Base-by-base conservation (phyloP, 1,284 basidiomycete genomes). In the Ceratobasidium sp. region DNA sequence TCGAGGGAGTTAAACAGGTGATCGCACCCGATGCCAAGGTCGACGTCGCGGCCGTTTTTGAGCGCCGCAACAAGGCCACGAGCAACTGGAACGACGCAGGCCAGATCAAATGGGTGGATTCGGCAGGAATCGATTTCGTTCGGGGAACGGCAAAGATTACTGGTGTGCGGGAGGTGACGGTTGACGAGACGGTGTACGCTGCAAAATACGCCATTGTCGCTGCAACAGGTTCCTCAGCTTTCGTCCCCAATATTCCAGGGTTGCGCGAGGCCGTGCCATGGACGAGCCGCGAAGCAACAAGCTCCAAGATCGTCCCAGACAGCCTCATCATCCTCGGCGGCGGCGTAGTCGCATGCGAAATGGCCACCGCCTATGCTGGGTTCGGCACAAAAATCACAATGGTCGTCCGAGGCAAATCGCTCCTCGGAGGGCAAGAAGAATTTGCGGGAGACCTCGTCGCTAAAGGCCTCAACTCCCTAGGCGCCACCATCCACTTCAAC, bases 241-340 rank as follows among this genome's bases (percentile, higher is more conserved):
- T 58, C 41, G 48, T 65, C 34, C 73, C 73, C 11, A 27, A 65
- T 34, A 59, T 74, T 31, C 73, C 73, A 22, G 73, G 73, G 7
- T 46, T 74, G 51, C 63, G 54, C n/a, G 51, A 58, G 22, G 73
- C 53, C 14, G 37, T 37, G 43, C 61, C 68, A 27, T 72, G 74
- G 74, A 75, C 74, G 34, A 75, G 62, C 68, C 74, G 74, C 24
- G 74, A 75, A 39, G 74, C 66, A 5, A 75, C 74, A 7, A 71
- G 61, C 46, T 37, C 66, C 8, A 63, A 72, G 22, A 31, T 29
- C 27, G 59, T 71, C 43, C 74, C 74, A 29, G 62, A 75, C 5
- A 64, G 66, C 9, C 65, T 72, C 8, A 43, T 72, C 31, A 49
- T 75, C 49, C 56, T 75, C 13, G 74, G 65, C 22, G 66, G 74